Evolutionary conservation across 2,329 filamentous ascomycete species (phyloP), one percentile per base, ranked within the genome.

Genomic region (Penicillium italicum): DNA sequence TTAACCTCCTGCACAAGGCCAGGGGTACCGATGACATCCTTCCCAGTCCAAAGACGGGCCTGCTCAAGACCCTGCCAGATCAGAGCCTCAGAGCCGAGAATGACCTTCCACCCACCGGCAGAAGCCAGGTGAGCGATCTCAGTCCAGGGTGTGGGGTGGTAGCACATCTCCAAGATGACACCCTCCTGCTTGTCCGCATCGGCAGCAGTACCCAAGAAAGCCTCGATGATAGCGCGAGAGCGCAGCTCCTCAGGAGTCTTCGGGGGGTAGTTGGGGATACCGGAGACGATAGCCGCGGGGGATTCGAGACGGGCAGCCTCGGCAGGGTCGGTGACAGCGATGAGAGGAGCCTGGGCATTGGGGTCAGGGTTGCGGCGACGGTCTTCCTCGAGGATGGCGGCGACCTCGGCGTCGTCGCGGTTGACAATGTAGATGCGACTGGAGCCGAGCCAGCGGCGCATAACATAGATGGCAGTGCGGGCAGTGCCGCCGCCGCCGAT

Each of bases 131-230:
- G 80, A 1, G 83, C 84, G 46, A 91, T 82, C 62, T 82, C 79
- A 0, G 89, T 92, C 70, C 82, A 86, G 0, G 87, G 86, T 3
- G 79, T 72, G 0, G 89, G 89, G 69, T 91, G 89, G 70, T 92
- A 92, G 77, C 88, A 91, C 89, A 93, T 92, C 72, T 92, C 89
- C 57, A 92, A 71, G 54, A 92, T 82, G 7, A 84, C 84, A 7
- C 87, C 88, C 72, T 87, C 87, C 58, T 81, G 74, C 30, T 77
- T 56, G 10, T 57, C 41, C 12, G 62, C 49, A 44, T 57, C 41
- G n/a, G 58, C 33, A n/a, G 50, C 43, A 22, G 53, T 53, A 0
- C 65, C 62, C 47, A 79, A 57, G 55, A 79, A 73, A 10, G 63
- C 65, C 59, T 71, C 62, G 24, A 79, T 66, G 0, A 90, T 79